Conservation (phyloP, 2,329 filamentous ascomycete species). For the Fusarium scirpi region DNA sequence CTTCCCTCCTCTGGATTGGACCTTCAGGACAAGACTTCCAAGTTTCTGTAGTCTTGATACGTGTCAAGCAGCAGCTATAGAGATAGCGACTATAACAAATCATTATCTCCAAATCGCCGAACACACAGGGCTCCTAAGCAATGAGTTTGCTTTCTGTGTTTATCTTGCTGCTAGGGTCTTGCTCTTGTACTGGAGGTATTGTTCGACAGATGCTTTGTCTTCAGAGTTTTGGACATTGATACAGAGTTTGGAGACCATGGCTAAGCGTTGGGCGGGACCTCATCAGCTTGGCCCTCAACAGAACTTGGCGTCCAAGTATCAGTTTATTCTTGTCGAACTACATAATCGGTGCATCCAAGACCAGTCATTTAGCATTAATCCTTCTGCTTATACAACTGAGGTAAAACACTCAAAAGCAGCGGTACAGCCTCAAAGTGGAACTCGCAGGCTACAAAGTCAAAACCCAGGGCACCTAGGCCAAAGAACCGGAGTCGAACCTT, state of each 20-base stretch:
- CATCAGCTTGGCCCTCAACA: background rate
- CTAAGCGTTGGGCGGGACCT: slow-evolving; percentile 42
- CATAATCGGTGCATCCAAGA: slow-evolving; percentile 11
- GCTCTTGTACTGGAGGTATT: slow-evolving; percentile 43
- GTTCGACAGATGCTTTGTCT: slow-evolving; percentile 16
- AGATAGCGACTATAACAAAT: slow-evolving; percentile 58
- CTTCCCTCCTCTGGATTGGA: slow-evolving; percentile 53
- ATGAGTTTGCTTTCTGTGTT: slow-evolving; percentile 59
- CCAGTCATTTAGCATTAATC: slow-evolving; percentile 17
- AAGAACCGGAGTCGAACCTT: too few relatives aligned
- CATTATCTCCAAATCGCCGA: slow-evolving; percentile 58
- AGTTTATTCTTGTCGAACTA: background rate
- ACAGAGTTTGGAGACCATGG: slow-evolving; percentile 47
- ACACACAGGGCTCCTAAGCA: slow-evolving; percentile 10
- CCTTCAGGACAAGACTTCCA: slow-evolving; percentile 50
- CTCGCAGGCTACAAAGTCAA: background rate
- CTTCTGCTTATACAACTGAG: slow-evolving; percentile 31
- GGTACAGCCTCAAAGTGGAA: background rate
- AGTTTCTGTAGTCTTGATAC: slow-evolving; percentile 61
- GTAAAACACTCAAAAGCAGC: slow-evolving; percentile 18
- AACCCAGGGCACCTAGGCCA: background rate
- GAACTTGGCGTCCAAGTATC: slow-evolving; percentile 11
- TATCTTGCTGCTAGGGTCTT: slow-evolving; percentile 59
- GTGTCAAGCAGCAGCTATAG: slow-evolving; percentile 58
- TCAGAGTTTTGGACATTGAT: slow-evolving; percentile 47